These are phyloP conservation scores for Durusdinium trenchii DNA, from an alignment of 73 alveolate genomes.

Conservation along the genomic window DNA sequence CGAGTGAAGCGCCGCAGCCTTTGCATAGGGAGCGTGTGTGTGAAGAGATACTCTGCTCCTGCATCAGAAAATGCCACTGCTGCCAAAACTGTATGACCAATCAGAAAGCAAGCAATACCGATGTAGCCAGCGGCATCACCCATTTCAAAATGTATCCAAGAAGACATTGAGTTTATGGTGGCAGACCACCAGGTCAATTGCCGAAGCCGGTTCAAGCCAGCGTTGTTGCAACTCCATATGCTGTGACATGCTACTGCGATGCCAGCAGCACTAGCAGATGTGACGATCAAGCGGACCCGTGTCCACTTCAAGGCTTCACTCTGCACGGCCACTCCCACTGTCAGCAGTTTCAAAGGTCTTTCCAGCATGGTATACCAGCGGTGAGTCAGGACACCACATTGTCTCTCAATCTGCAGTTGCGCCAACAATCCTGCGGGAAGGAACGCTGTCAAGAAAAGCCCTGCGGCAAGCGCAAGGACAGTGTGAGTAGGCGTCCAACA, in stretches of 20 bases:
- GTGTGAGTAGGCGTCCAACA: neutral
- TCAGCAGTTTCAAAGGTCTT: neutral
- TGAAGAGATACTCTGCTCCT: neutral
- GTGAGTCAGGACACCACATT: neutral
- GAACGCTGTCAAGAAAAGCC: neutral
- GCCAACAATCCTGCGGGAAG: slow-evolving; percentile 6
- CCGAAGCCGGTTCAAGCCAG: slow-evolving; percentile 8
- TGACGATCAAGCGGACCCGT: neutral
- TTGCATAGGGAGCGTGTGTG: neutral
- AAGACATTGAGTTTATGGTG: neutral
- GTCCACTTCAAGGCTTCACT: slow-evolving; percentile 20
- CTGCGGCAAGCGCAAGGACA: neutral
- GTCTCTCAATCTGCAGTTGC: neutral
- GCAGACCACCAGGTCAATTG: slow-evolving; percentile 29
- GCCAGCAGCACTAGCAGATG: neutral
- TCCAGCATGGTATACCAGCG: slow-evolving; percentile 16
- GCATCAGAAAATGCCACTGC: neutral
- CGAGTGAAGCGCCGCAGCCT: slow-evolving; percentile 24
- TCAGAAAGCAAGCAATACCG: neutral
- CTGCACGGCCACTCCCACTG: neutral
- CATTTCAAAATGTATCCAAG: neutral
- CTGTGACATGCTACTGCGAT: neutral
- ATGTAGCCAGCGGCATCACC: neutral
- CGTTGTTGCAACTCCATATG: neutral
- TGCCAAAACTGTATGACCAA: neutral